phyloP scores from a whole-genome alignment of 78 protist genomes.

The Tieghemostelium lacteum region DNA sequence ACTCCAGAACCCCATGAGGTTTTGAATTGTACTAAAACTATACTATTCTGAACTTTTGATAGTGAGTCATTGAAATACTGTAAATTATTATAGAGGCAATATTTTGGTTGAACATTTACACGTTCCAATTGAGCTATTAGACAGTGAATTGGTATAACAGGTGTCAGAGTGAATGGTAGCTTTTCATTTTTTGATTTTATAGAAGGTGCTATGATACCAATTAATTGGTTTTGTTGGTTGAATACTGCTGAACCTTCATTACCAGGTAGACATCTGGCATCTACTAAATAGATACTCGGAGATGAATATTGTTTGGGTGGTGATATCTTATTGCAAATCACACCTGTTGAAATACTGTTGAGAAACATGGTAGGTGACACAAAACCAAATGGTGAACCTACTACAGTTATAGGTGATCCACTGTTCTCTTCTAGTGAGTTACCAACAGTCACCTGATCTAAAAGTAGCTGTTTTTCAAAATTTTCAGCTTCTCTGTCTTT shows the following conservation, averaged over 20 bases:
- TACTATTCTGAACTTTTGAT: constrained; percentile 1
- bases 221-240: background rate
- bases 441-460: constrained; percentile 7
- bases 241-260: constrained; percentile 73
- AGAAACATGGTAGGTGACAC: constrained; percentile 73
- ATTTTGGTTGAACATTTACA: background rate
- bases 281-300: constrained; percentile 36
- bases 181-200: constrained; percentile 67
- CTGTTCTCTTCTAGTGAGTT: constrained; percentile 6
- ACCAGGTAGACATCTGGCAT: constrained; percentile 76
- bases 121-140: background rate
- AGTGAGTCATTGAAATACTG: background rate
- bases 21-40: constrained; percentile 66
- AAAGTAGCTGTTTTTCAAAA: background rate
- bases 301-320: background rate
- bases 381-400: constrained; percentile 72
- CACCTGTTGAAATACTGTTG: constrained; percentile 46
- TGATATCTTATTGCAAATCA: constrained; percentile 41
- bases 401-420: constrained; percentile 19
- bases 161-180: constrained; percentile 51
- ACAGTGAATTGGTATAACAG: constrained; percentile 37
- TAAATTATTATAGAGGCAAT: background rate
- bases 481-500: background rate
- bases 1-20: constrained; percentile 77
- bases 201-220: constrained; percentile 49